A percentile compares a stretch with the other conserved stretches of the same genome.
These are phyloP conservation scores for Fistulinella prunicolor DNA, from an alignment of 768 basidiomycete species.

Conservation along the genomic window DNA sequence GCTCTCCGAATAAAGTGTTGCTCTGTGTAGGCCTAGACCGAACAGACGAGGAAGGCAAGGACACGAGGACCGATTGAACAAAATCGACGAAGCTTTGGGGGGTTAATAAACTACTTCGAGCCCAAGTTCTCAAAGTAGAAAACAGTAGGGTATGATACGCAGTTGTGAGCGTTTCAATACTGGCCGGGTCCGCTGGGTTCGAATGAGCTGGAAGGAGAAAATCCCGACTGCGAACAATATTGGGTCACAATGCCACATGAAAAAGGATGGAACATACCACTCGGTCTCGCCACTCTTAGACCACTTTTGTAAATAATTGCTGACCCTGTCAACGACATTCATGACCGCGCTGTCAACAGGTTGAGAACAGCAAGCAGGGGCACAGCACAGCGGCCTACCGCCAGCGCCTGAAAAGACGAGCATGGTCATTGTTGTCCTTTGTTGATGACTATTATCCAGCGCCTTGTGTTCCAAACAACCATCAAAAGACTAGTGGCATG, in stretches of 20 bases:
- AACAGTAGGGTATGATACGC: constrained; percentile 68
- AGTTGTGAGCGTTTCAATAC: constrained; percentile 56
- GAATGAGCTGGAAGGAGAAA: constrained; percentile 60
- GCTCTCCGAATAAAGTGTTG: constrained; percentile 55
- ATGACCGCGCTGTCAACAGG: constrained; percentile 34
- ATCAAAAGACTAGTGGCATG: neutral
- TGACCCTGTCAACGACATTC: constrained; percentile 59
- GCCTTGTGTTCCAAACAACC: constrained; percentile 22
- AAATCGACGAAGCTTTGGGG: constrained; percentile 57
- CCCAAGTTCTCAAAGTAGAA: constrained; percentile 57
- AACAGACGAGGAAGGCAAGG: constrained; percentile 64
- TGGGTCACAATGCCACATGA: constrained; percentile 18
- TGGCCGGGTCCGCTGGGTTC: constrained; percentile 51
- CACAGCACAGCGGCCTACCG: constrained; percentile 10
- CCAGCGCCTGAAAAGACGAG: constrained; percentile 16
- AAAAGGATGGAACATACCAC: constrained; percentile 48
- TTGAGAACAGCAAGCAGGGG: constrained; percentile 14
- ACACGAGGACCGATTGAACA: constrained; percentile 55
- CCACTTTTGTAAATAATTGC: constrained; percentile 52
- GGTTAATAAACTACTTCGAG: constrained; percentile 45
- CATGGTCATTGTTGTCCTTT: constrained; percentile 26
- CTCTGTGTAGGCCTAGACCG: constrained; percentile 37
- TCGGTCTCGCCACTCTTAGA: constrained; percentile 55
- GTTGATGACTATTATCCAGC: constrained; percentile 26
- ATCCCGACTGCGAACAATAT: constrained; percentile 46